Base-by-base conservation (phyloP, 1,139 yeast species). In the Arxiozyma slooffiae region DNA sequence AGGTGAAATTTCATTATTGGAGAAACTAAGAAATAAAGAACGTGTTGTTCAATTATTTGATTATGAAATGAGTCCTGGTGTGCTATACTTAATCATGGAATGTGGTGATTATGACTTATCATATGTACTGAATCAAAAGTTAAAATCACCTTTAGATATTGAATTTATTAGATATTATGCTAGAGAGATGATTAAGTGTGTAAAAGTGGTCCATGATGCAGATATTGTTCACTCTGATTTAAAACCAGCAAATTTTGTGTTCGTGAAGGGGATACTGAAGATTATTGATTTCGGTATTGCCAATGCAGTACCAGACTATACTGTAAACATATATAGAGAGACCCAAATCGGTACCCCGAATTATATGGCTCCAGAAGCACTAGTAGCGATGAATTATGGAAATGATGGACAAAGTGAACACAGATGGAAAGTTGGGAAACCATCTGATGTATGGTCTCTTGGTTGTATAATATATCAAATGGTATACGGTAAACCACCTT, bases 321-420 rank as follows among this genome's bases (percentile, higher is more conserved):
- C 98, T 0, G 81, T 86, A 34, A 92, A 92, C 60, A 80, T 92
- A 22, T 92, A 90, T 63, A 76, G 97, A 52, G 95, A 88, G 55
- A 80, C 89, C 6, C 97, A 88, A 65, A 85, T 89, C 51, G 98
- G 98, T 2, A 92, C 98, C 0, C 96, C 97, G 2, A 88, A 86
- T 66, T 92, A 92, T 66, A 92, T 92, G 98, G 97, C 98, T 0
- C 98, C 98, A 0, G 98, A 92, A 66, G 88, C 97, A 0, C 71
- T 90, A 52, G 75, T 84, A 44, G 95, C 67, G 1, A 83, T 65
- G 79, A 80, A 50, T 75, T 69, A 51, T 57, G 57, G 60, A 3
- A 53, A 60, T 49, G 66, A 62, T 57, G 45, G 64, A 49, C 52
- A 62, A 47, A 55, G 60, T 52, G 57, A 60, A 50, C 54, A 77